These are phyloP conservation scores for Hordeum marinum DNA, from an alignment of 176 grass and related monocot species.

Conservation along the genomic window DNA sequence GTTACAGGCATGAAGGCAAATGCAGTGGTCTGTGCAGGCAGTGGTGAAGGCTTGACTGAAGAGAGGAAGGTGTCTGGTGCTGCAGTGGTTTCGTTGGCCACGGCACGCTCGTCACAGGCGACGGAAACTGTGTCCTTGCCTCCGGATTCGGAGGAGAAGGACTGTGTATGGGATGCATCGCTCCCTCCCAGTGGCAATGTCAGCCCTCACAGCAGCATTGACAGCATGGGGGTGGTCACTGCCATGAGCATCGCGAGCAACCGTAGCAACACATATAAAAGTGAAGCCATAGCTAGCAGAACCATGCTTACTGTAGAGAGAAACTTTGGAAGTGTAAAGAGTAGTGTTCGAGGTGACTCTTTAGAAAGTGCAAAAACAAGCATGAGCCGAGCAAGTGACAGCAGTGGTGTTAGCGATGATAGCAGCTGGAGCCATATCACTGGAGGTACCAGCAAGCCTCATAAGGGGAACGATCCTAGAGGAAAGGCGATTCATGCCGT, in stretches of 20 bases:
- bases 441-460: constrained; percentile 79
- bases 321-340: constrained; percentile 49
- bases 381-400: constrained; percentile 87
- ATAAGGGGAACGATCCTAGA: constrained; percentile 91
- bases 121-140: constrained; percentile 37
- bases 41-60: constrained; percentile 39
- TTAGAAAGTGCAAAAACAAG: constrained; percentile 87
- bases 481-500: constrained; percentile 89
- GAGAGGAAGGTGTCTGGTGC: constrained; percentile 40
- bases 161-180: constrained; percentile 89
- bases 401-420: constrained; percentile 85
- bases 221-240: constrained; percentile 65
- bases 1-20: constrained; percentile 50
- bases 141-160: constrained; percentile 78
- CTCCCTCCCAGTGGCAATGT: constrained; percentile 90
- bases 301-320: constrained; percentile 43
- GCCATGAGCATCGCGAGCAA: constrained; percentile 48
- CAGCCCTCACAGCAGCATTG: constrained; percentile 93
- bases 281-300: constrained; percentile 39
- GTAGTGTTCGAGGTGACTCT: constrained; percentile 46
- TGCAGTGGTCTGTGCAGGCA: constrained; percentile 9
- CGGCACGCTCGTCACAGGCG: constrained; percentile 31
- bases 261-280: constrained; percentile 58
- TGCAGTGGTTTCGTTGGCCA: constrained; percentile 27
- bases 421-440: constrained; percentile 89